These are phyloP conservation scores for Coniophora puteana DNA, from an alignment of 1,284 basidiomycete species.

Conservation along the genomic window DNA sequence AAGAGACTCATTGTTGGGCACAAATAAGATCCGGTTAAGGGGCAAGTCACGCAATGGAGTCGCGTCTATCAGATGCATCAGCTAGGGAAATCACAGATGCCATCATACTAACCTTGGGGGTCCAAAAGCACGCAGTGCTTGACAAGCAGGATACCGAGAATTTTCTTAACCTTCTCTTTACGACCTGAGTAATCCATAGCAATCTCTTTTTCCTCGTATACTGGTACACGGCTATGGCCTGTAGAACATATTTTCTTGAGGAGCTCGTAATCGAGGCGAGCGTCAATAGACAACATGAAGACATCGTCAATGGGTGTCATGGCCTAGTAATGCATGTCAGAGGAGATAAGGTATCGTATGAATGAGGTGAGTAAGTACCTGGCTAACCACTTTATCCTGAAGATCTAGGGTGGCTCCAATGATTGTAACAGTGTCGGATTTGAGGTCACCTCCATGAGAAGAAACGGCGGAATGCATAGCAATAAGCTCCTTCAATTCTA, in stretches of 20 bases:
- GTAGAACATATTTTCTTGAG: conserved; percentile 44
- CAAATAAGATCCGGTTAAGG: conserved; percentile 82
- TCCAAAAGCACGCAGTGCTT: conserved; percentile 80
- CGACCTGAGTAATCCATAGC: conserved; percentile 23
- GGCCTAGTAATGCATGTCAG: conserved; percentile 12
- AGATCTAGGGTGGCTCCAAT: conserved; percentile 74
- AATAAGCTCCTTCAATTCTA: conserved; percentile 70
- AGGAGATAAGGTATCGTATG: neutral
- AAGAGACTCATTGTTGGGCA: conserved; percentile 83
- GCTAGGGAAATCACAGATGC: too few relatives aligned
- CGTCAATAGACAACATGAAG: conserved; percentile 52
- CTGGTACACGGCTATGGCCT: conserved; percentile 51
- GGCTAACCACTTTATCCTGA: conserved; percentile 60
- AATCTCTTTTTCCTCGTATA: conserved; percentile 38
- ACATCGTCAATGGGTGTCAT: conserved; percentile 32
- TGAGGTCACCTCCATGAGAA: conserved; percentile 63
- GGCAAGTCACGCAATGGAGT: conserved; percentile 76
- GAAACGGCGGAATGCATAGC: conserved; percentile 61
- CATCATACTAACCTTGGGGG: conserved; percentile 63
- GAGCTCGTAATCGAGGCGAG: conserved; percentile 49
- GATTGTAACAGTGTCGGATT: conserved; percentile 71
- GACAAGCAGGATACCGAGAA: conserved; percentile 50
- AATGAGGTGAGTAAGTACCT: conserved; percentile 26
- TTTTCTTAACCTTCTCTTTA: conserved; percentile 38
- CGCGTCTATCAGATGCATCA: too few relatives aligned